Conservation (phyloP, 345 rosid species). For the Clausena lansium region DNA sequence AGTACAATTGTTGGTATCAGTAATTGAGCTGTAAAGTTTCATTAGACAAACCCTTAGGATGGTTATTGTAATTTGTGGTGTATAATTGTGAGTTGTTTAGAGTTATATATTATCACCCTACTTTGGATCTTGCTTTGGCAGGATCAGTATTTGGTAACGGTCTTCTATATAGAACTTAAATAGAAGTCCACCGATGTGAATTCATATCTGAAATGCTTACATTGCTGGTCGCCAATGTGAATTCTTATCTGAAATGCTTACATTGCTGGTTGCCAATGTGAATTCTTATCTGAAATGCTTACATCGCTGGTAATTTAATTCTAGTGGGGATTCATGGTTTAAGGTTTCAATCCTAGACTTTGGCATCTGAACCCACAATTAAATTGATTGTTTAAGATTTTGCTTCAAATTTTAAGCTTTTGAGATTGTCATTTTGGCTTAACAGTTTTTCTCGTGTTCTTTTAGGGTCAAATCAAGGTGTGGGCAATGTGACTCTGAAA, state of each 20-base stretch:
- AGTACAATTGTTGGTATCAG: not conserved
- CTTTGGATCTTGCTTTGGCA: conserved; percentile 5
- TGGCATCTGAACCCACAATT: not conserved
- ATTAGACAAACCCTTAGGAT: not conserved
- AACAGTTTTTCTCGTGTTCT: conserved; percentile 11
- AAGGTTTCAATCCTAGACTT: not conserved
- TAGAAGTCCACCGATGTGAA: no score
- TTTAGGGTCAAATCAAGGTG: conserved; percentile 53
- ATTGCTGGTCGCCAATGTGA: no score
- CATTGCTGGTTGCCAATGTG: not conserved
- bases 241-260: no score
- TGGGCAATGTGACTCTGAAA: conserved; percentile 54
- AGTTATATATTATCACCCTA: not conserved
- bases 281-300: conserved; percentile 1
- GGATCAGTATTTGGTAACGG: not conserved
- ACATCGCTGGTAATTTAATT: not conserved
- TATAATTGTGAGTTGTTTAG: not conserved
- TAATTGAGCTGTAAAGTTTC: not conserved
- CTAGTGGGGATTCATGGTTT: not conserved
- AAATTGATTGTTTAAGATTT: not conserved
- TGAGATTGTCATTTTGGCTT: conserved; percentile 4
- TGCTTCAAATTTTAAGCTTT: not conserved
- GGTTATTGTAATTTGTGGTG: not conserved
- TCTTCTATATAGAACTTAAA: not conserved
- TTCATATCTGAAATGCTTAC: no score